These are phyloP conservation scores for Penicillium psychrosexuale DNA, from an alignment of 2,329 filamentous ascomycete genomes.

Conservation along the genomic window DNA sequence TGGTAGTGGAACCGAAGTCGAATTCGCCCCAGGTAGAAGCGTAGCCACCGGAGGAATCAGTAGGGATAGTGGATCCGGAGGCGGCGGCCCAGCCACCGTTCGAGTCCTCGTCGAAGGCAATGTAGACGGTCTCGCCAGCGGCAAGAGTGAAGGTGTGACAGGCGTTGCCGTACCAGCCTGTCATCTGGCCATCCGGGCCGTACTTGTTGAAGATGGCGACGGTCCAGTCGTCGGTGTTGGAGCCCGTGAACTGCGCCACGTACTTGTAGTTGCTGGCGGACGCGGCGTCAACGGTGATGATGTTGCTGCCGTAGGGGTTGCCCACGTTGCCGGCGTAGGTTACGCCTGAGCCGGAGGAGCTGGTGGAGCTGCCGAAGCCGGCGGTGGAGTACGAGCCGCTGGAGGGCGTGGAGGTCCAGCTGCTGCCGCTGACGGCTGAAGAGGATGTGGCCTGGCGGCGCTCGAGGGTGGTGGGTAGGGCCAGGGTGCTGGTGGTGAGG, in stretches of 20 bases:
- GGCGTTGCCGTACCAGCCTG: conserved; percentile 36
- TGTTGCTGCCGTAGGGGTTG: conserved; percentile 41
- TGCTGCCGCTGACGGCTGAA: conserved; percentile 8
- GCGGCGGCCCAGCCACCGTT: conserved; percentile 36
- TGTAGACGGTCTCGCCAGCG: conserved; percentile 36
- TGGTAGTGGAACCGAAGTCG: conserved; percentile 30
- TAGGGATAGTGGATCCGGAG: conserved; percentile 26
- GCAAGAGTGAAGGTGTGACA: conserved; percentile 33
- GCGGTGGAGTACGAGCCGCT: conserved; percentile 25
- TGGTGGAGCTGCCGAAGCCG: conserved; percentile 35
- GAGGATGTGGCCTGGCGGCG: conserved; percentile 15
- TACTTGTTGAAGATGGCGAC: conserved; percentile 43
- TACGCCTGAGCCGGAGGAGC: conserved; percentile 21
- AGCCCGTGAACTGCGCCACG: conserved; percentile 35
- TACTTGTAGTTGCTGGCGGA: conserved; percentile 36
- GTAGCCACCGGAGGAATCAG: conserved; percentile 26
- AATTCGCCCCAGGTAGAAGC: conserved; percentile 38
- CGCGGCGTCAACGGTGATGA: conserved; percentile 33
- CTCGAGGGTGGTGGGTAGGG: conserved; percentile 19
- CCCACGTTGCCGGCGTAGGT: conserved; percentile 41
- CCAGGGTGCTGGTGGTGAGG: conserved; percentile 24
- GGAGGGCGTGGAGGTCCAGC: conserved; percentile 23
- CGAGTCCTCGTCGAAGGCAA: conserved; percentile 37
- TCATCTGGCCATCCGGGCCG: conserved; percentile 32
- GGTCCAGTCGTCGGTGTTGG: conserved; percentile 33